A percentile compares a stretch with the other conserved stretches of the same genome.
phyloP scores from a whole-genome alignment of 306 rosid species.

The Begonia fuchsioides region DNA sequence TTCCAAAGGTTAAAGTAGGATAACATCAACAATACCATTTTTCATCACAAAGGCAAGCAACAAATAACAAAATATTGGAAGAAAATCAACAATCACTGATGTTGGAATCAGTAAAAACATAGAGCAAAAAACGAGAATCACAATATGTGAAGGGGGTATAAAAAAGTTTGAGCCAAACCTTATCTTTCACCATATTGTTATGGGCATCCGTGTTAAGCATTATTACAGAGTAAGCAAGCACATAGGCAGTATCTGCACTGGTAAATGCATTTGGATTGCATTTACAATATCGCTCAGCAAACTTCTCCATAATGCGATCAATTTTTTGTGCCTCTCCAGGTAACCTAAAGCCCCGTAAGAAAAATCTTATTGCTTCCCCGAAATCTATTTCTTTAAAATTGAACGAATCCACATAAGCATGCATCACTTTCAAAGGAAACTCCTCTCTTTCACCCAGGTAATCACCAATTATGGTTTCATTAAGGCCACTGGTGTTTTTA shows the following conservation, averaged over 20 bases:
- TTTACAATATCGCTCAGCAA: slow-evolving; percentile 99
- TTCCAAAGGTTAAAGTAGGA: background rate
- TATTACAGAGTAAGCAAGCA: slow-evolving; percentile 96
- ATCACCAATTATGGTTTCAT: slow-evolving; percentile 85
- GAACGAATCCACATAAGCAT: slow-evolving; percentile 95
- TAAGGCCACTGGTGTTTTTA: slow-evolving; percentile 63
- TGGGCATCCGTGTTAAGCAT: slow-evolving; percentile 99
- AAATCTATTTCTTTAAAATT: slow-evolving; percentile 81
- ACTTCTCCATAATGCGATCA: slow-evolving; percentile 99
- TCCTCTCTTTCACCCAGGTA: slow-evolving; percentile 98
- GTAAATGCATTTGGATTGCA: slow-evolving; percentile 86
- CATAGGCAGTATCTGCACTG: slow-evolving; percentile 98
- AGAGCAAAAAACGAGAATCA: slow-evolving; percentile 1
- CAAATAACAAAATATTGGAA: background rate
- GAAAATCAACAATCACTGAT: background rate
- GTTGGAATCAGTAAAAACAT: background rate
- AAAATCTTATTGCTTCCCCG: slow-evolving; percentile 90
- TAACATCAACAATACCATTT: background rate
- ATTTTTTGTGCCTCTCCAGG: slow-evolving; percentile 99
- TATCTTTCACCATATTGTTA: slow-evolving; percentile 90
- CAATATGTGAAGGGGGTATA: slow-evolving; percentile 7
- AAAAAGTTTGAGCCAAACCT: slow-evolving; percentile 39
- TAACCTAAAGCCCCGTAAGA: slow-evolving; percentile 88
- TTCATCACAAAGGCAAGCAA: background rate
- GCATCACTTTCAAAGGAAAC: slow-evolving; percentile 91